A percentile compares a stretch with the other conserved stretches of the same genome.
phyloP scores from a whole-genome alignment of 768 basidiomycete genomes.

The Tulasnella sp. region DNA sequence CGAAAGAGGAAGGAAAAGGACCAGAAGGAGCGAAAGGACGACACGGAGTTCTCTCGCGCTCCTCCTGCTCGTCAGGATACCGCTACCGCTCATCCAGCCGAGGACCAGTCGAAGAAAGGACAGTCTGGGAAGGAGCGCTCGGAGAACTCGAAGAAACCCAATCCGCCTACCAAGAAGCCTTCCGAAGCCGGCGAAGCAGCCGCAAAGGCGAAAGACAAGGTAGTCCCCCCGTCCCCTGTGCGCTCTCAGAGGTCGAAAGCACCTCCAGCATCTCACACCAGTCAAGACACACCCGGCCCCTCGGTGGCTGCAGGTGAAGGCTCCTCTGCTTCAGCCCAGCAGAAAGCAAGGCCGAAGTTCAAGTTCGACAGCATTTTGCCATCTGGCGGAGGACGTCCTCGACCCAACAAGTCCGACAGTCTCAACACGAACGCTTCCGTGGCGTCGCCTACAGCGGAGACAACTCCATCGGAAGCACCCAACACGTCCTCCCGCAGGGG shows the following conservation, averaged over 20 bases:
- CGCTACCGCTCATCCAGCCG: conserved; percentile 8
- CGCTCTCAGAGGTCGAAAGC: background rate
- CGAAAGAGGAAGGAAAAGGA: conserved; percentile 31
- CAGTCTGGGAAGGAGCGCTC: conserved; percentile 14
- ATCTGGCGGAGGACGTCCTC: background rate
- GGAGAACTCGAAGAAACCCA: background rate
- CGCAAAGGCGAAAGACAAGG: conserved; percentile 16
- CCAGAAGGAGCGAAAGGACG: conserved; percentile 18
- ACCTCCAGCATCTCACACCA: conserved; percentile 14
- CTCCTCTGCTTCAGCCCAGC: conserved; percentile 39
- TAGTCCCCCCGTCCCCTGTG: background rate
- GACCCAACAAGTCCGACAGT: background rate
- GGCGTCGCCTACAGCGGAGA: background rate
- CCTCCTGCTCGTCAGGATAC: background rate
- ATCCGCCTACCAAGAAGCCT: background rate
- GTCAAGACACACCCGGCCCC: background rate
- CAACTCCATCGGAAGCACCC: background rate
- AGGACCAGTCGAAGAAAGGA: background rate
- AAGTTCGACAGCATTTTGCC: conserved; percentile 65
- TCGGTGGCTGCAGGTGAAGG: background rate
- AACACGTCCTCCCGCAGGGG: background rate
- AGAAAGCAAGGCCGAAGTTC: conserved; percentile 50
- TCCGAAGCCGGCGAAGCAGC: background rate
- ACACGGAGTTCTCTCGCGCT: conserved; percentile 11
- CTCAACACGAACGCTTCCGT: background rate